phyloP scores from a whole-genome alignment of 2,329 filamentous ascomycete species.

The Didymellaceae sp. region DNA sequence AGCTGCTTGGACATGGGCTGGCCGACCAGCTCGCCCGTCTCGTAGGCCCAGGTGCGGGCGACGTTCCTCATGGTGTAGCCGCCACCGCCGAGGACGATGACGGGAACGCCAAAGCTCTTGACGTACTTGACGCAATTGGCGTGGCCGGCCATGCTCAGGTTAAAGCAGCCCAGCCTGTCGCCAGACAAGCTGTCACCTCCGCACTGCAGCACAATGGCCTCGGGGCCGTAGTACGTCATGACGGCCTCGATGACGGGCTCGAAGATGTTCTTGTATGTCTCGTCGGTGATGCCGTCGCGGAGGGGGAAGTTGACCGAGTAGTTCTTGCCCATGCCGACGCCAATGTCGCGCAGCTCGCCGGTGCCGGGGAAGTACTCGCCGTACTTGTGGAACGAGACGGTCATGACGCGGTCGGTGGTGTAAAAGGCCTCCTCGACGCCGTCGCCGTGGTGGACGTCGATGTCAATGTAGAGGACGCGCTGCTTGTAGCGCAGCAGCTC shows the following conservation, averaged over 20 bases:
- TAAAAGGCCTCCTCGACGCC: constrained; percentile 76
- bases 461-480: constrained; percentile 92
- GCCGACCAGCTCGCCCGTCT: constrained; percentile 82
- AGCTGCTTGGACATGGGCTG: constrained; percentile 81
- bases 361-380: constrained; percentile 76
- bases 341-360: constrained; percentile 71
- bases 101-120: constrained; percentile 70
- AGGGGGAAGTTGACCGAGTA: constrained; percentile 74
- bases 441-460: constrained; percentile 90
- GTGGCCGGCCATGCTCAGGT: constrained; percentile 72
- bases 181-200: constrained; percentile 72
- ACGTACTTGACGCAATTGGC: constrained; percentile 74
- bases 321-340: constrained; percentile 70
- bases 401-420: constrained; percentile 75
- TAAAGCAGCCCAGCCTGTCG: constrained; percentile 72
- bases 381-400: constrained; percentile 75
- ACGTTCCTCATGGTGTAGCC: constrained; percentile 74
- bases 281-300: constrained; percentile 72
- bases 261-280: constrained; percentile 71
- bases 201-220: constrained; percentile 72
- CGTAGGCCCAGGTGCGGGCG: constrained; percentile 66
- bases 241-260: constrained; percentile 71
- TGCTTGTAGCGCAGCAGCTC: constrained; percentile 83
- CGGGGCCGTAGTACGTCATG: constrained; percentile 72
- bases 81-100: constrained; percentile 70